Conservation (phyloP, 345 rosid species). For the Hibiscus syriacus region DNA sequence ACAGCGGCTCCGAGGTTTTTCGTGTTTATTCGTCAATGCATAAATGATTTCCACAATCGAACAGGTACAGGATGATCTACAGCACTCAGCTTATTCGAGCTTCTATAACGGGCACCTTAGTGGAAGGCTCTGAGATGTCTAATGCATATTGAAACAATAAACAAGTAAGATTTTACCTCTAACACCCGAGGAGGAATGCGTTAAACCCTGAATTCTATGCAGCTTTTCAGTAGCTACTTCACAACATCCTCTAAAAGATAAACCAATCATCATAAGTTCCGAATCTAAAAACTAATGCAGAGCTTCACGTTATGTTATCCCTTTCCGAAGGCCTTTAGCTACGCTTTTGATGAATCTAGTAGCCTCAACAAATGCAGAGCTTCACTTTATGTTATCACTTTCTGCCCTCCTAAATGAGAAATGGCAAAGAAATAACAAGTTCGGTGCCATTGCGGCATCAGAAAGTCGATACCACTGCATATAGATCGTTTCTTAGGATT, state of each 20-base stretch:
- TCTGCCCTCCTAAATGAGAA: slow-evolving; percentile 71
- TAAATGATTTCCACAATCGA: background rate
- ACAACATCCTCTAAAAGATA: slow-evolving; percentile 38
- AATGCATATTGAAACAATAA: slow-evolving; percentile 46
- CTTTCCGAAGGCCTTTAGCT: slow-evolving; percentile 85
- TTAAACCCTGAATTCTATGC: background rate
- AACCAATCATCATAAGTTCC: background rate
- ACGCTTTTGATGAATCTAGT: slow-evolving; percentile 82
- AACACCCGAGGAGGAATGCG: background rate
- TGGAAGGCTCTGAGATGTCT: slow-evolving; percentile 31
- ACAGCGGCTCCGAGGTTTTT: background rate
- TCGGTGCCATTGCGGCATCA: background rate
- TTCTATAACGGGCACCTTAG: slow-evolving; percentile 49
- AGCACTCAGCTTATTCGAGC: slow-evolving; percentile 43
- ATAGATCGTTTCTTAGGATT: background rate
- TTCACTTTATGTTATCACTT: slow-evolving; percentile 79
- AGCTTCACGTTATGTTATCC: too few relatives aligned
- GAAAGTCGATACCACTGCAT: background rate
- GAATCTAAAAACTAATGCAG: background rate
- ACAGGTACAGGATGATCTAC: background rate
- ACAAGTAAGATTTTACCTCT: background rate
- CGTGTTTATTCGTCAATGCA: background rate
- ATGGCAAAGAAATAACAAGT: background rate
- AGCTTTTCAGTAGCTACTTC: slow-evolving; percentile 66
- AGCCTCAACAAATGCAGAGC: slow-evolving; percentile 88